Percentiles rank a stretch among this genome's conserved stretches.
Evolutionary conservation across 768 basidiomycete genomes (phyloP).

Genomic region (Boletus rubescentipes): DNA sequence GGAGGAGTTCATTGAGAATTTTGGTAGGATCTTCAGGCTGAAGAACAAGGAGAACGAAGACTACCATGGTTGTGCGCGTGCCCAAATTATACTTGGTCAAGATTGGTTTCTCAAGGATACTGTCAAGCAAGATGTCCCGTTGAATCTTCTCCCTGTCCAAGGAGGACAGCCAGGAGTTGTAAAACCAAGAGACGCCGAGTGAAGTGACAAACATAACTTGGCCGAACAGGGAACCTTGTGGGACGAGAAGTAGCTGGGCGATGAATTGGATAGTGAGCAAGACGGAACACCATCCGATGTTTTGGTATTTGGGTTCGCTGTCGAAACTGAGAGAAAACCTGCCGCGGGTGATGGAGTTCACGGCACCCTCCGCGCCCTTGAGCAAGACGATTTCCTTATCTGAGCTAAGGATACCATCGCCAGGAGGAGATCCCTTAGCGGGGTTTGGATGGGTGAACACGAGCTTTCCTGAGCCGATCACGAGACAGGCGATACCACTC

Average conservation of each 20-base stretch:
- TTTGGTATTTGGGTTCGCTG: conserved; percentile 23
- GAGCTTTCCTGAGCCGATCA: conserved; percentile 32
- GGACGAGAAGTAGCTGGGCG: conserved; percentile 32
- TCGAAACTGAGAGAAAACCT: conserved; percentile 29
- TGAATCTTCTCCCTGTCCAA: conserved; percentile 36
- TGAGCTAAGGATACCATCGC: conserved; percentile 30
- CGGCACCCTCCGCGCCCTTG: conserved; percentile 29
- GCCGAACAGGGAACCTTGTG: conserved; percentile 31
- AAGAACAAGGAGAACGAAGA: conserved; percentile 26
- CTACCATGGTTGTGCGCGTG: conserved; percentile 23
- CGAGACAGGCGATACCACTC: conserved; percentile 31
- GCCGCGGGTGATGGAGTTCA: conserved; percentile 34
- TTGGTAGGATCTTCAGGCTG: conserved; percentile 19
- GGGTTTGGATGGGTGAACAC: conserved; percentile 27
- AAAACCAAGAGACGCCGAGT: conserved; percentile 34
- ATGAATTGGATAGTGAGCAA: conserved; percentile 34
- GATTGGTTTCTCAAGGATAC: conserved; percentile 13
- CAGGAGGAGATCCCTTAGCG: conserved; percentile 25
- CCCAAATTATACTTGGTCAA: conserved; percentile 23
- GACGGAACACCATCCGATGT: conserved; percentile 30
- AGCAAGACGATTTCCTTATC: conserved; percentile 30
- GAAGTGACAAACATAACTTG: conserved; percentile 34
- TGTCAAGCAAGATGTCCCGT: conserved; percentile 1
- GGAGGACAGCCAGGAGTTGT: conserved; percentile 34
- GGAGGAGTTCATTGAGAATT: conserved; percentile 24